phyloP scores from a whole-genome alignment of 495 filamentous ascomycete species.

The Chaetomidium leptoderma region DNA sequence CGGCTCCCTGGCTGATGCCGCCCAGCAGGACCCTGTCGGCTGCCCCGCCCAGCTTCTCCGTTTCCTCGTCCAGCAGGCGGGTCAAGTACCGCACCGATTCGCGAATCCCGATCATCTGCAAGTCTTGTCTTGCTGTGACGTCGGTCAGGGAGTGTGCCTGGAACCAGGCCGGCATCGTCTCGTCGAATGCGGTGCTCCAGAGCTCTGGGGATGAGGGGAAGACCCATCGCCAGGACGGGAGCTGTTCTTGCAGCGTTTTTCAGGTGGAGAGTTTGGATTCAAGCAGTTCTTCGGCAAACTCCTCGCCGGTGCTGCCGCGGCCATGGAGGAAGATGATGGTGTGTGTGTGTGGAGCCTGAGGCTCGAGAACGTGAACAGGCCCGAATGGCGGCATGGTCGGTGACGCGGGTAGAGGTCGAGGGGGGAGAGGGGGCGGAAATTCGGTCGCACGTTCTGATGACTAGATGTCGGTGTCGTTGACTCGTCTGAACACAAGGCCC shows the following conservation, averaged over 20 bases:
- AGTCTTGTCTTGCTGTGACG: slow-evolving; percentile 27
- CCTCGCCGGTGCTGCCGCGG: slow-evolving; percentile 46
- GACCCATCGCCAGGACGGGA: slow-evolving; percentile 23
- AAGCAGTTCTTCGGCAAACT: slow-evolving; percentile 49
- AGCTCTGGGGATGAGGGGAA: slow-evolving; percentile 43
- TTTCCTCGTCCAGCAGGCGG: not conserved
- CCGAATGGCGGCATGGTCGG: not conserved
- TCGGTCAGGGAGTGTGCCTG: slow-evolving; percentile 27
- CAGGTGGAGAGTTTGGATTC: slow-evolving; percentile 19
- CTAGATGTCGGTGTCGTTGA: no score
- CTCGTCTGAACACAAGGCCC: no score
- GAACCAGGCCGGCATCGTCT: slow-evolving; percentile 34
- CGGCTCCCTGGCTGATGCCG: slow-evolving; percentile 52
- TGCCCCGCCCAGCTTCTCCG: not conserved
- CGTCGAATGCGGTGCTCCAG: slow-evolving; percentile 33
- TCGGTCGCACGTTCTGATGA: no score
- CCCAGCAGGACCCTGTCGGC: slow-evolving; percentile 33
- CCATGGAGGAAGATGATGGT: slow-evolving; percentile 54
- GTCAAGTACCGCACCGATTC: slow-evolving; percentile 32
- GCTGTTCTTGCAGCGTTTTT: slow-evolving; percentile 19
- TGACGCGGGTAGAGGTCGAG: not conserved
- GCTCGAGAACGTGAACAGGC: slow-evolving; percentile 19
- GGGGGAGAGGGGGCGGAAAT: no score
- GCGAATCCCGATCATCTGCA: slow-evolving; percentile 40
- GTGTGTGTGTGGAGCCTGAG: slow-evolving; percentile 39